A percentile compares a stretch with the other conserved stretches of the same genome.
Evolutionary conservation across 2,329 filamentous ascomycete species (phyloP).

Genomic region (Phyllosticta citribraziliensis): DNA sequence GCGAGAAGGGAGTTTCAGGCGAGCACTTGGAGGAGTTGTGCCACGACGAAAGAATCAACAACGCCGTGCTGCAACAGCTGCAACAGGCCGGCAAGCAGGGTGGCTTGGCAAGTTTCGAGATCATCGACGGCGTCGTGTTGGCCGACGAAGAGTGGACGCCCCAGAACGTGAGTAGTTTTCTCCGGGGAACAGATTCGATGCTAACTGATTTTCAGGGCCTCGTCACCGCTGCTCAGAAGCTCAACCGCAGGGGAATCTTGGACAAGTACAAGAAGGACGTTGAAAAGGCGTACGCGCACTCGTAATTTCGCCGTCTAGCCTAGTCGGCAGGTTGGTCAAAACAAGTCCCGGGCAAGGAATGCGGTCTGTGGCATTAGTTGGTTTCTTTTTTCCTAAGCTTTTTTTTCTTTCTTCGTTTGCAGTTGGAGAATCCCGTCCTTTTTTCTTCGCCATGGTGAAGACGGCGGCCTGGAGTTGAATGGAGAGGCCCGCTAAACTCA

Average conservation of each 20-base stretch:
- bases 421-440: background rate
- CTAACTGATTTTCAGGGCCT: conserved; percentile 30
- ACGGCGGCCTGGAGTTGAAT: background rate
- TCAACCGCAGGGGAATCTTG: conserved; percentile 41
- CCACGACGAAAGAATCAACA: conserved; percentile 54
- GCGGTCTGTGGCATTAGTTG: background rate
- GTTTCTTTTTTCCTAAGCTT: background rate
- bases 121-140: conserved; percentile 65
- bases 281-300: conserved; percentile 34
- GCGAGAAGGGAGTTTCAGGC: conserved; percentile 51
- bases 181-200: background rate
- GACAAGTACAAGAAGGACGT: conserved; percentile 43
- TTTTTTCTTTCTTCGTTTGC: background rate
- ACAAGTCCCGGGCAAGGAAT: background rate
- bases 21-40: conserved; percentile 59
- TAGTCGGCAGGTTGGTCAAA: background rate
- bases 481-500: background rate
- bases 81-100: conserved; percentile 54
- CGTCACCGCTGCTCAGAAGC: conserved; percentile 43
- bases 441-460: background rate
- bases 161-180: conserved; percentile 55
- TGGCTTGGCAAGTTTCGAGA: conserved; percentile 61
- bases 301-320: background rate
- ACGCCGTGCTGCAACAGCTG: conserved; percentile 59
- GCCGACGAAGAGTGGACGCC: conserved; percentile 85